Percentiles rank a stretch among this genome's conserved stretches.
phyloP scores from a whole-genome alignment of 2,329 filamentous ascomycete genomes.

The Colletotrichum sp. region DNA sequence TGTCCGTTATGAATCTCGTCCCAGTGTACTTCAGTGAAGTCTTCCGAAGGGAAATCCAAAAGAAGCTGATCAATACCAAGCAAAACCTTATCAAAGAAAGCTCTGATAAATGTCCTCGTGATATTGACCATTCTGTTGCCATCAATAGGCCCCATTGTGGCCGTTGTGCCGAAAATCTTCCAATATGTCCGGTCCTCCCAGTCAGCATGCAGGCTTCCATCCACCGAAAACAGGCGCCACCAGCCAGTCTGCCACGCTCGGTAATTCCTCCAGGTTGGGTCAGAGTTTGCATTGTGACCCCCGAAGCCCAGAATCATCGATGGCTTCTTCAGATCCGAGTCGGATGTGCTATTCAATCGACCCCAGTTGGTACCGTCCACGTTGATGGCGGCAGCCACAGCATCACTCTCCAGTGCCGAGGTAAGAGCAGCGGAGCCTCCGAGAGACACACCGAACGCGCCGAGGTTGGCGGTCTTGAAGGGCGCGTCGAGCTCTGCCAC shows the following conservation, averaged over 20 bases:
- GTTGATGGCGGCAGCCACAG: slow-evolving; percentile 25
- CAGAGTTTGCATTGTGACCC: slow-evolving; percentile 16
- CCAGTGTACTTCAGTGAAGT: slow-evolving; percentile 7
- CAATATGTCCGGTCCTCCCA: slow-evolving; percentile 15
- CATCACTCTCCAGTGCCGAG: slow-evolving; percentile 13
- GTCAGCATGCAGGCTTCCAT: slow-evolving; percentile 9
- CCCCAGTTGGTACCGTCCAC: slow-evolving; percentile 24
- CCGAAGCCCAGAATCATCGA: slow-evolving; percentile 25
- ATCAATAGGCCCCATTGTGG: slow-evolving; percentile 1
- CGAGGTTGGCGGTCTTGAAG: slow-evolving; percentile 22
- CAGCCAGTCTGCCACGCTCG: slow-evolving; percentile 14
- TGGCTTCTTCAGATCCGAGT: slow-evolving; percentile 25
- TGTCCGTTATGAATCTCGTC: not conserved
- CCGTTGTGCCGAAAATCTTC: slow-evolving; percentile 14
- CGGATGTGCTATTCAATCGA: slow-evolving; percentile 9
- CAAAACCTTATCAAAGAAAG: slow-evolving; percentile 16
- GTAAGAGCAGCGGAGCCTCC: slow-evolving; percentile 26
- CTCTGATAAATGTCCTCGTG: slow-evolving; percentile 3
- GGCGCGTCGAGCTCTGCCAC: slow-evolving; percentile 16
- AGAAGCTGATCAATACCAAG: not conserved
- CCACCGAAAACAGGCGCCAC: slow-evolving; percentile 15
- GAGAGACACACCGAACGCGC: slow-evolving; percentile 26
- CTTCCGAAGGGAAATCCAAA: slow-evolving; percentile 1
- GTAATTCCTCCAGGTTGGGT: slow-evolving; percentile 12
- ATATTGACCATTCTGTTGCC: slow-evolving; percentile 15